These are phyloP conservation scores for Lojkania enalia DNA, from an alignment of 2,329 filamentous ascomycete species.

Conservation along the genomic window DNA sequence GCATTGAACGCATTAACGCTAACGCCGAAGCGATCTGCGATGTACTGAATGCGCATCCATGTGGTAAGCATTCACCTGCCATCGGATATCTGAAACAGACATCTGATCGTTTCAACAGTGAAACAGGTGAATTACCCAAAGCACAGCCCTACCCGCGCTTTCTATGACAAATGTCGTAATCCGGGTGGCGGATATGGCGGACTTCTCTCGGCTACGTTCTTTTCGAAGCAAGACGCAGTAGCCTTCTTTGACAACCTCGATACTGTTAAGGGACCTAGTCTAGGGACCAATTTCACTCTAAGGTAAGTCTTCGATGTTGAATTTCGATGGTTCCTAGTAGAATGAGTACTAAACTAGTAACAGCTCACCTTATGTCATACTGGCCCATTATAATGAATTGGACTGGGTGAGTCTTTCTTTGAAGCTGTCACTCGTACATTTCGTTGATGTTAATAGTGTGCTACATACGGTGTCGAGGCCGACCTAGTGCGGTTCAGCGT, in stretches of 20 bases:
- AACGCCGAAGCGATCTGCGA: slow-evolving; percentile 85
- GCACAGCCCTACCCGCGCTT: slow-evolving; percentile 65
- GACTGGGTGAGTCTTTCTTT: slow-evolving; percentile 68
- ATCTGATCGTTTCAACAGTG: slow-evolving; percentile 51
- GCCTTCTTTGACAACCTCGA: slow-evolving; percentile 85
- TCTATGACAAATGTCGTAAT: slow-evolving; percentile 79
- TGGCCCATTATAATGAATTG: slow-evolving; percentile 89
- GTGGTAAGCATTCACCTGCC: slow-evolving; percentile 45
- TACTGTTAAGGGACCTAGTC: slow-evolving; percentile 88
- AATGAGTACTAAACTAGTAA: slow-evolving; percentile 15
- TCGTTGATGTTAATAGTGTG: slow-evolving; percentile 55
- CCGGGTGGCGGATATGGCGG: slow-evolving; percentile 84
- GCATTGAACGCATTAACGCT: slow-evolving; percentile 80
- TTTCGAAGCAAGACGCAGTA: slow-evolving; percentile 69
- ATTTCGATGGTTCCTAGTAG: background rate
- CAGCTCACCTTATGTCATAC: slow-evolving; percentile 82
- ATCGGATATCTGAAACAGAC: slow-evolving; percentile 1
- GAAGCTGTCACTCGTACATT: background rate
- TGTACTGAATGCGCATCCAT: slow-evolving; percentile 63
- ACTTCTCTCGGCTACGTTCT: slow-evolving; percentile 81
- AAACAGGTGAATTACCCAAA: slow-evolving; percentile 88
- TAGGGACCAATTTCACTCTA: slow-evolving; percentile 96
- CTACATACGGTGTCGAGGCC: slow-evolving; percentile 76
- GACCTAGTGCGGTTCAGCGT: slow-evolving; percentile 85
- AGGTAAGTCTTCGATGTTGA: slow-evolving; percentile 46